Evolutionary conservation across 2,329 filamentous ascomycete species (phyloP).

Genomic region (Bertia moriformis): DNA sequence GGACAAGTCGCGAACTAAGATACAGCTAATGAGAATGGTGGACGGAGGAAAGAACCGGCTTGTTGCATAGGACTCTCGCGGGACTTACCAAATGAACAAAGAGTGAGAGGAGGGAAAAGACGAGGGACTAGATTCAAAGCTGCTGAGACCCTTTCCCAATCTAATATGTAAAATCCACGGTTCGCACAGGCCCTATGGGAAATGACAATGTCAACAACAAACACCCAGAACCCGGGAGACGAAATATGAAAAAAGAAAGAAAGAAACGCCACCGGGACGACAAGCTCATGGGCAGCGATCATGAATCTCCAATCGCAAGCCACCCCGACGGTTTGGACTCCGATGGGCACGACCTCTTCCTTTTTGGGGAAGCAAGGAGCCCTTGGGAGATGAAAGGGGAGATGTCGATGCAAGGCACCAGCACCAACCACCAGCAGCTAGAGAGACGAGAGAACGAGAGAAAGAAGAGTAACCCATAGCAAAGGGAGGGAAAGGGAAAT

Average conservation of each 20-base stretch:
- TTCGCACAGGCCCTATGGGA: neutral
- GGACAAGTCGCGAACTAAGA: slow-evolving; percentile 1
- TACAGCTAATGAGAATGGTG: neutral
- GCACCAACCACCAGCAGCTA: too few relatives aligned
- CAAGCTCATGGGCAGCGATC: neutral
- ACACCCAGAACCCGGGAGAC: neutral
- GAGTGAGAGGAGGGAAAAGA: slow-evolving; percentile 9
- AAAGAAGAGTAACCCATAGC: slow-evolving; percentile 8
- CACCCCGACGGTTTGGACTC: neutral
- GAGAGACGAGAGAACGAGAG: too few relatives aligned
- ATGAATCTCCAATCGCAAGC: neutral
- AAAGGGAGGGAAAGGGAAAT: slow-evolving; percentile 5
- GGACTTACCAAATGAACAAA: slow-evolving; percentile 13
- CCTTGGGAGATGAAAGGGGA: slow-evolving; percentile 7
- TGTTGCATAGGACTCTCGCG: slow-evolving; percentile 14
- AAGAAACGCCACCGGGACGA: too few relatives aligned
- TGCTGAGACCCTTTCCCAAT: neutral
- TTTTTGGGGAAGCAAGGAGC: slow-evolving; percentile 10
- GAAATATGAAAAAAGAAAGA: too few relatives aligned
- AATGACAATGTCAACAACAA: slow-evolving; percentile 1
- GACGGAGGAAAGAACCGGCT: slow-evolving; percentile 8
- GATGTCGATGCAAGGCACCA: slow-evolving; percentile 4
- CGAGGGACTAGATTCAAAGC: neutral
- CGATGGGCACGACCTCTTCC: slow-evolving; percentile 6
- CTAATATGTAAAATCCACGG: slow-evolving; percentile 1